phyloP scores from a whole-genome alignment of 2,329 filamentous ascomycete species.

The Aspergillus sp. region DNA sequence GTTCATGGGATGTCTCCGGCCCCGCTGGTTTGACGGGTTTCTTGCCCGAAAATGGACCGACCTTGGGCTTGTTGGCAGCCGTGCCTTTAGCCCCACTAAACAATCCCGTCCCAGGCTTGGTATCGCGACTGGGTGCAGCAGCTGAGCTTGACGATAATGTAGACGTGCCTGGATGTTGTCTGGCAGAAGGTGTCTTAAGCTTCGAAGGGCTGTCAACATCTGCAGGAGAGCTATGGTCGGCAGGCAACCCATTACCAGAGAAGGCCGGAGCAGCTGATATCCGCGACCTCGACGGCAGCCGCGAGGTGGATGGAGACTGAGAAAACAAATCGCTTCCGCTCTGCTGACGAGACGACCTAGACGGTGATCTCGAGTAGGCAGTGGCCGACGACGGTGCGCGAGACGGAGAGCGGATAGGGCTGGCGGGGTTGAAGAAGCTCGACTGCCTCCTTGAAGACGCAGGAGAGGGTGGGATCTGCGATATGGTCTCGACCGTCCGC shows the following conservation, averaged over 20 bases:
- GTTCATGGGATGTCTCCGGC: constrained; percentile 17
- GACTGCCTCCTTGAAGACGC: constrained; percentile 57
- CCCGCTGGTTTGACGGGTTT: constrained; percentile 48
- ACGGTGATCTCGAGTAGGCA: constrained; percentile 31
- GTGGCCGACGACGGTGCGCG: constrained; percentile 54
- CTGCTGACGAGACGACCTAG: constrained; percentile 37
- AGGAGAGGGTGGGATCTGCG: constrained; percentile 69
- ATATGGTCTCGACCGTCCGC: constrained; percentile 74
- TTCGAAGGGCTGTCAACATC: constrained; percentile 16
- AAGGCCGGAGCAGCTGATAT: constrained; percentile 16
- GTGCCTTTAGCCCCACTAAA: constrained; percentile 41
- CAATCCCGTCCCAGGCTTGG: constrained; percentile 10
- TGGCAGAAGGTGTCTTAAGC: constrained; percentile 13
- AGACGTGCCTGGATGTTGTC: constrained; percentile 11
- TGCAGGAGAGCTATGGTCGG: constrained; percentile 8
- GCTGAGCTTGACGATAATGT: constrained; percentile 4
- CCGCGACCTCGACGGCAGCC: constrained; percentile 26
- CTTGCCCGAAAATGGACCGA: constrained; percentile 45
- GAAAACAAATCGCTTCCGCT: constrained; percentile 46
- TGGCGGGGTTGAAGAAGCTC: constrained; percentile 61
- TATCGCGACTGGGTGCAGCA: constrained; percentile 8
- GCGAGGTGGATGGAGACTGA: constrained; percentile 22
- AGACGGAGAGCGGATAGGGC: constrained; percentile 52
- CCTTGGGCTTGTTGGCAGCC: constrained; percentile 38
- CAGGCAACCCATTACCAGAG: constrained; percentile 9